Percentiles rank a stretch among this genome's conserved stretches.
These are phyloP conservation scores for Schoenoplectus triqueter DNA, from an alignment of 202 grass and related monocot genomes.

Conservation along the genomic window DNA sequence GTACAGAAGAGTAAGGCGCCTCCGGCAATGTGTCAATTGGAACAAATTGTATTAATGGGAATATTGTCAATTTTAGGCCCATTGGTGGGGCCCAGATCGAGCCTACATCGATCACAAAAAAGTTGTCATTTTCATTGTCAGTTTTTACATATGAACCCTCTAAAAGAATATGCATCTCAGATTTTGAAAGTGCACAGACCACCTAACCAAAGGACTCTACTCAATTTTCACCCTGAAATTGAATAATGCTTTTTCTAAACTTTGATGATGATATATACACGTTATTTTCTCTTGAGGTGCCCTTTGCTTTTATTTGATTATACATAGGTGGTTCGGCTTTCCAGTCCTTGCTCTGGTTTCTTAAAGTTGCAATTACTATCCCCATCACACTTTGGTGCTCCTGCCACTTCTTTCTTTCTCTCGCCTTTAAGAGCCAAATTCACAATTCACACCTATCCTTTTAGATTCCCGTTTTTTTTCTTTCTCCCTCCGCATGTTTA, in stretches of 20 bases:
- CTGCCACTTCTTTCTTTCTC: background rate
- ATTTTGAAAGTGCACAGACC: conserved; percentile 8
- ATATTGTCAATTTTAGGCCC: conserved; percentile 40
- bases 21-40: conserved; percentile 1
- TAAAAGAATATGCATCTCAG: background rate
- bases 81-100: conserved; percentile 29
- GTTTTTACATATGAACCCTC: conserved; percentile 21
- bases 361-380: conserved; percentile 32
- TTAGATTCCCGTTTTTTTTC: conserved; percentile 9
- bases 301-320: background rate
- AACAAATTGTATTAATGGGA: conserved; percentile 15
- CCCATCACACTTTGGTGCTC: conserved; percentile 33
- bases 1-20: background rate
- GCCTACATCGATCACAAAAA: conserved; percentile 31
- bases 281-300: too few relatives aligned
- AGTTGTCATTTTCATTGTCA: background rate
- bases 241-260: background rate
- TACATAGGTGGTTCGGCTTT: conserved; percentile 24
- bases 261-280: too few relatives aligned
- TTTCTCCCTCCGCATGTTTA: conserved; percentile 1
- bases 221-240: conserved; percentile 1
- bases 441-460: conserved; percentile 20
- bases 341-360: conserved; percentile 19
- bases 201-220: conserved; percentile 25
- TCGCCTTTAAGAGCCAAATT: conserved; percentile 24